Evolutionary conservation across 1,284 basidiomycete species (phyloP), one percentile per base, ranked within the genome.

Genomic region (Boletus semigastroideus): DNA sequence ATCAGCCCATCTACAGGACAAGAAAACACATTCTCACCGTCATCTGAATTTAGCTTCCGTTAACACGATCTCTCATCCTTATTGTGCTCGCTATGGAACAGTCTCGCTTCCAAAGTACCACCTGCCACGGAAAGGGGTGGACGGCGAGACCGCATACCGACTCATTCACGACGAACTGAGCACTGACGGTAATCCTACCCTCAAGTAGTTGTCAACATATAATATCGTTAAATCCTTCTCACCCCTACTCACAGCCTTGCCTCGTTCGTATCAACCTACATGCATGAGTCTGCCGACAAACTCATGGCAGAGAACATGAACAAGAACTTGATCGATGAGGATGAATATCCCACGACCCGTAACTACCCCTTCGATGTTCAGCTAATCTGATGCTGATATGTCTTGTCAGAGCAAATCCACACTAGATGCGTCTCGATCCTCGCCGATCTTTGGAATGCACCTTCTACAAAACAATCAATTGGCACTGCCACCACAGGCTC

Each of bases 401-500:
- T 11, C 36, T 57, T 33, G 42, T 34, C 57, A 84, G 84, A 87
- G 68, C 72, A 82, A 30, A 78, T 94, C 46, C 91, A 93, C 66
- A 85, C 84, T n/a, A 84, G 89, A 55, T 93, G 86, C 59, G 69
- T 92, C 48, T 90, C 88, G 16, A 93, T 95, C 69, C 78, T 98
- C 47, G 90, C 93, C n/a, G 83, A 92, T 64, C 75, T 98, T 44
- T 98, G 95, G 95, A 83, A 98, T 65, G 93, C 91, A 0, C 90
- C 90, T 11, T 80, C 83, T 33, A 71, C 79, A 8, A 78, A 83
- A 53, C 74, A 86, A 49, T 90, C 92, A 0, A 83, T 94, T 50
- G 93, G 93, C 8, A 96, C 94, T 0, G 94, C 95, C 0, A 97
- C 94, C 3, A 96, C 94, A 1, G 95, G 95, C 8, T 94, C 91